Base-by-base conservation (phyloP, 352 stramenopile species). In the Globisporangium middletonii region DNA sequence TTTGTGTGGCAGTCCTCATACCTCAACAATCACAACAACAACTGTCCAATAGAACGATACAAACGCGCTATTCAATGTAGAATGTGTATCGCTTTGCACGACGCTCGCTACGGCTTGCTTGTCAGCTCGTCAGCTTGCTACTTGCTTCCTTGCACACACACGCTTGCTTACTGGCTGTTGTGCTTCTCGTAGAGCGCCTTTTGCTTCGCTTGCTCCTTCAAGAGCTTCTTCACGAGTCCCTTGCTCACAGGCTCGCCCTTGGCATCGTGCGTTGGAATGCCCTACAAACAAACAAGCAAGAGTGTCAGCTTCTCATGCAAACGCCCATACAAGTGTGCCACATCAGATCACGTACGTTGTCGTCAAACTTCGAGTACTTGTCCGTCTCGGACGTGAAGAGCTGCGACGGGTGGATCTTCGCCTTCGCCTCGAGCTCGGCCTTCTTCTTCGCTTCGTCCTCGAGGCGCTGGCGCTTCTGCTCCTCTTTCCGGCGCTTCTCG, bases 181-280 rank as follows among this genome's bases (percentile, higher is more conserved):
- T 86, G 69, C 71, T 95, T 94, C 27, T 95, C 82, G 62, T 86
- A 94, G 2, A 95, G 71, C 63, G 93, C 83, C 64, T 95, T 95
- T 65, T 99, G 97, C 74, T 99, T 99, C 48, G 88, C 75, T 69
- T 95, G 87, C 50, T 98, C 94, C 75, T 99, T 99, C 19, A 84
- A 77, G 53, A 99, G 79, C 72, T 99, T 99, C 78, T 99, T 99
- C 52, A 91, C 74, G 33, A 86, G 73, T 51, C 85, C 96, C 80
- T 99, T 99, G 58, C 92, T 97, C 50, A 99, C 62, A 55, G 95
- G 89, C 48, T 97, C 89, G 18, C 95, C 95, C 42, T 88, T 81
- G 1, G 75, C 83, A 61, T 97, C 85, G 50, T 99, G 89, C 12
- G 96, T 99, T 37, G 97, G 97, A 28, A 99, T 73, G 43, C 97